Conservation (phyloP, 345 rosid species). For the Aurinia saxatilis region DNA sequence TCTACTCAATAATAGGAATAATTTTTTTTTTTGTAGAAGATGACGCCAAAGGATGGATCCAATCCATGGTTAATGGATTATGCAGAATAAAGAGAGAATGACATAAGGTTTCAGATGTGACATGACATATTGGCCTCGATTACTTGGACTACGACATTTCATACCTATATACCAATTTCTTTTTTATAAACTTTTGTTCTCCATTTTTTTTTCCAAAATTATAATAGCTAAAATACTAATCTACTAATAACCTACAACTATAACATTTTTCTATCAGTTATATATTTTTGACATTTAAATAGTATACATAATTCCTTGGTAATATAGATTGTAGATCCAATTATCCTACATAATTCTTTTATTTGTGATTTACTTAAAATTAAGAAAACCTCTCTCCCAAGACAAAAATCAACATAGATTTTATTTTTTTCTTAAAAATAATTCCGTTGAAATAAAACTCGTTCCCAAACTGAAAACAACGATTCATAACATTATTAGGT, state of each 20-base stretch:
- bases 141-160: slow-evolving; percentile 28
- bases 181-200: background rate
- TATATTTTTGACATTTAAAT: no score
- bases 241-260: background rate
- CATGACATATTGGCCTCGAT: slow-evolving; percentile 35
- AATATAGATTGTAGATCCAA: no score
- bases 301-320: no score
- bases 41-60: slow-evolving; percentile 25
- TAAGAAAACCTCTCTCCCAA: no score
- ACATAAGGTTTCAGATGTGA: slow-evolving; percentile 35
- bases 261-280: no score
- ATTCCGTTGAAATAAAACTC: no score
- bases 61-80: slow-evolving; percentile 29
- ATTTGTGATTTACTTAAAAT: no score
- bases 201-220: background rate
- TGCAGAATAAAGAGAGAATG: slow-evolving; percentile 34
- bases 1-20: slow-evolving; percentile 21
- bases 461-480: no score
- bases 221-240: background rate
- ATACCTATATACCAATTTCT: slow-evolving; percentile 1
- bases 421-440: no score
- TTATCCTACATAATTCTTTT: no score
- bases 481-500: no score
- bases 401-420: no score
- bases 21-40: background rate